Evolutionary conservation across 768 basidiomycete genomes (phyloP).

Genomic region (Auricularia sp.): DNA sequence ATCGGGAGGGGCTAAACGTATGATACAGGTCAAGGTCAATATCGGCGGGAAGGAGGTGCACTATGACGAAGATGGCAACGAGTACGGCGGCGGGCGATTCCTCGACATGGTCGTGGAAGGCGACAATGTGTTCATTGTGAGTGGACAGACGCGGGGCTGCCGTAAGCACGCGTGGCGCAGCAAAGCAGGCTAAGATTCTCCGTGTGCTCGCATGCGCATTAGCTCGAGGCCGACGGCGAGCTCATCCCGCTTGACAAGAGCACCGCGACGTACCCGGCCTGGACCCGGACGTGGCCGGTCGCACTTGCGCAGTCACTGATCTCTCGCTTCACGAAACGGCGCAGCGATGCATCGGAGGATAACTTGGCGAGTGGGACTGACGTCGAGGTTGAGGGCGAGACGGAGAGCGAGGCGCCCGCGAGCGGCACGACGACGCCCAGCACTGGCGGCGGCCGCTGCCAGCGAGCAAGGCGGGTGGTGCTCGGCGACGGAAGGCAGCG

Average conservation of each 20-base stretch:
- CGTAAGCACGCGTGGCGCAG: background rate
- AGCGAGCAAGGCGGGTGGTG: slow-evolving; percentile 5
- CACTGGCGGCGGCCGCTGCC: background rate
- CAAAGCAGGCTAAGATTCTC: background rate
- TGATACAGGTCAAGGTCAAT: slow-evolving; percentile 57
- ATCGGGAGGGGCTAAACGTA: slow-evolving; percentile 8
- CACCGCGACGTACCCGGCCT: slow-evolving; percentile 46
- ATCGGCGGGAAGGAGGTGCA: slow-evolving; percentile 40
- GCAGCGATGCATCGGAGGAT: background rate
- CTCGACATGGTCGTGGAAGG: slow-evolving; percentile 80
- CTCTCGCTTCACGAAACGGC: slow-evolving; percentile 10
- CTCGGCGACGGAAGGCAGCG: background rate
- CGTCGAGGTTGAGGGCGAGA: slow-evolving; percentile 1
- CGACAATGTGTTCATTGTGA: slow-evolving; percentile 62
- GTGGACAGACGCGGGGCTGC: slow-evolving; percentile 15
- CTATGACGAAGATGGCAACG: slow-evolving; percentile 47
- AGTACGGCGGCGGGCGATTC: slow-evolving; percentile 34
- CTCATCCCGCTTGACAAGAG: slow-evolving; percentile 49
- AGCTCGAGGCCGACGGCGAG: slow-evolving; percentile 56
- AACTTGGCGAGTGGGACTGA: slow-evolving; percentile 9
- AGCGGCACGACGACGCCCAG: background rate
- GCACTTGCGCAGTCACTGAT: slow-evolving; percentile 30
- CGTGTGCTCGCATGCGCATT: background rate
- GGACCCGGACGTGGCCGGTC: slow-evolving; percentile 64
- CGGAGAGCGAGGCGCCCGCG: slow-evolving; percentile 2